phyloP scores from a whole-genome alignment of 2,329 filamentous ascomycete species.

The Drechslerella coelobrocha region DNA sequence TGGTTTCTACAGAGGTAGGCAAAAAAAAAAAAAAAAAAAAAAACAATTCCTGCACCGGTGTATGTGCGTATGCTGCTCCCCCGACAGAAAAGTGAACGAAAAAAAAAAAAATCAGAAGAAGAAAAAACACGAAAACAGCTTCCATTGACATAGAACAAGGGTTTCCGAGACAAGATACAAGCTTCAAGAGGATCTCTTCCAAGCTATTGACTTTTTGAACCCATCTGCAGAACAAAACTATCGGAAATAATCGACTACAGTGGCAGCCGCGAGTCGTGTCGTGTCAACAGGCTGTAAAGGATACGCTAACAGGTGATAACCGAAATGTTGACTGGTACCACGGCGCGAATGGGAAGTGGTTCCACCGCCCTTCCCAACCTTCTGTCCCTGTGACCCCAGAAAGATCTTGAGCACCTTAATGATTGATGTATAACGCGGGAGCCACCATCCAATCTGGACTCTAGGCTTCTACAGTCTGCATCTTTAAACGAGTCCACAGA shows the following conservation, averaged over 20 bases:
- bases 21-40: constrained; percentile 27
- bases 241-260: constrained; percentile 45
- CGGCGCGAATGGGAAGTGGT: constrained; percentile 48
- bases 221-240: constrained; percentile 24
- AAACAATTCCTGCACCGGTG: constrained; percentile 33
- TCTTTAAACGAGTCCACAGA: constrained; percentile 21
- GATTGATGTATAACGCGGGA: constrained; percentile 30
- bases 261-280: constrained; percentile 43
- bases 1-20: constrained; percentile 11
- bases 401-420: constrained; percentile 43
- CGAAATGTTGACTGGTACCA: constrained; percentile 49
- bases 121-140: constrained; percentile 1
- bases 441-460: constrained; percentile 45
- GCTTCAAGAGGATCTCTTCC: background rate
- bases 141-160: constrained; percentile 2
- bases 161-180: background rate
- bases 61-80: constrained; percentile 35
- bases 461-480: constrained; percentile 35
- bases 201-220: constrained; percentile 28
- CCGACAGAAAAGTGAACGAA: constrained; percentile 4
- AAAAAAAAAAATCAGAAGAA: no score
- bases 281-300: constrained; percentile 33
- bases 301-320: constrained; percentile 47
- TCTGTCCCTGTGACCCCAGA: constrained; percentile 40
- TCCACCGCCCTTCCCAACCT: constrained; percentile 37